phyloP scores from a whole-genome alignment of 306 rosid species.

The Delonix regia region DNA sequence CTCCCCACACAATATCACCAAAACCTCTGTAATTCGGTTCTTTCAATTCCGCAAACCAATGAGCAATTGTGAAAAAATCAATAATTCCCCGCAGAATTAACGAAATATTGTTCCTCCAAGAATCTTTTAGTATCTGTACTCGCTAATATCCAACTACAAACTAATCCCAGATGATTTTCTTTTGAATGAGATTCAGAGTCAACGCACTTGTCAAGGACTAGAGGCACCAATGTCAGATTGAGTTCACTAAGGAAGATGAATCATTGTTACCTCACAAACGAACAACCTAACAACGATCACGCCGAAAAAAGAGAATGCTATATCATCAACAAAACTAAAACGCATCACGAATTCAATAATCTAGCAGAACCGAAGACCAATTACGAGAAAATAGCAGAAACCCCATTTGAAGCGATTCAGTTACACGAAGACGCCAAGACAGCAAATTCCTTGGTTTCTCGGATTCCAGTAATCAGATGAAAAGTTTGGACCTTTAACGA shows the following conservation, averaged over 20 bases:
- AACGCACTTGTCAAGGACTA: conserved; percentile 3
- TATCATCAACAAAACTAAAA: neutral
- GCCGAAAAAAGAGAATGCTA: conserved; percentile 24
- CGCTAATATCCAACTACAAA: conserved; percentile 6
- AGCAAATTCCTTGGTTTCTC: conserved; percentile 36
- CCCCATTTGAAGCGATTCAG: conserved; percentile 41
- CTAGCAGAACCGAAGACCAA: conserved; percentile 34
- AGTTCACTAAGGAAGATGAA: conserved; percentile 28
- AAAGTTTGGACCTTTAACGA: conserved; percentile 20
- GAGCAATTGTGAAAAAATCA: conserved; percentile 35
- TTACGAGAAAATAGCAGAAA: conserved; percentile 44
- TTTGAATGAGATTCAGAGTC: conserved; percentile 33
- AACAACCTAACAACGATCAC: conserved; percentile 39
- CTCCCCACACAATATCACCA: conserved; percentile 38
- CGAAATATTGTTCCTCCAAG: conserved; percentile 28
- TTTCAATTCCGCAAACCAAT: conserved; percentile 32
- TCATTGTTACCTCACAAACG: conserved; percentile 23
- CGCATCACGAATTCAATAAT: conserved; percentile 40
- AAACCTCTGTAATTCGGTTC: conserved; percentile 29
- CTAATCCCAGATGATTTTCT: conserved; percentile 32
- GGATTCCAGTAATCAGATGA: conserved; percentile 30
- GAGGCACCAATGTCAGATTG: conserved; percentile 3
- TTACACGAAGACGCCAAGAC: conserved; percentile 1
- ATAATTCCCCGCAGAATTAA: conserved; percentile 34
- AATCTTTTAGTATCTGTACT: conserved; percentile 13